phyloP scores from a whole-genome alignment of 169 alveolate species.

The Miamiensis avidus region DNA sequence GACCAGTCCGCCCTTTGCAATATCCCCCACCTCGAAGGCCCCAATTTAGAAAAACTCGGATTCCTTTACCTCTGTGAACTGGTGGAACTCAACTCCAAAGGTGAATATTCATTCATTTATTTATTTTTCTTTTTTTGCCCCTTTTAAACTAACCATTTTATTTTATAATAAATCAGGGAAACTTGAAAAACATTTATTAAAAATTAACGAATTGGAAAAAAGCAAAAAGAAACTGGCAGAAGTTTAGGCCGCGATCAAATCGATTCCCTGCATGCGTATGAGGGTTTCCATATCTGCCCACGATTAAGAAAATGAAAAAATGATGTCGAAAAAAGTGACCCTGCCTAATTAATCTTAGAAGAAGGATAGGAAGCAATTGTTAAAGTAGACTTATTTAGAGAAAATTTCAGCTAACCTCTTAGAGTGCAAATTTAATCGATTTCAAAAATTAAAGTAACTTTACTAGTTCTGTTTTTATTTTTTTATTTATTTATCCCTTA shows the following conservation, averaged over 20 bases:
- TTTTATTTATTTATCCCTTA: background rate
- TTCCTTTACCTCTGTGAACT: constrained; percentile 57
- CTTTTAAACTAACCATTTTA: too few relatives aligned
- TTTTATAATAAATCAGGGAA: too few relatives aligned
- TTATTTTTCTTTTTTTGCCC: too few relatives aligned
- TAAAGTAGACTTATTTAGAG: constrained; percentile 49
- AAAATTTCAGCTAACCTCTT: constrained; percentile 41
- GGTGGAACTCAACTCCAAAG: constrained; percentile 52
- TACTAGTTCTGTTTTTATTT: too few relatives aligned
- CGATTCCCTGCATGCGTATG: constrained; percentile 53
- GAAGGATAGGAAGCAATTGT: constrained; percentile 69
- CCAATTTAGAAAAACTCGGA: constrained; percentile 51
- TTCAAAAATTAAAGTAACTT: constrained; percentile 64
- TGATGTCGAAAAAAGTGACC: constrained; percentile 30
- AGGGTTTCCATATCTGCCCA: constrained; percentile 49
- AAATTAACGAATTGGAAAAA: too few relatives aligned
- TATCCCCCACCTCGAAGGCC: constrained; percentile 66
- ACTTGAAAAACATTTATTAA: too few relatives aligned
- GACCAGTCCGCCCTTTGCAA: constrained; percentile 68
- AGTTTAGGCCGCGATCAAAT: constrained; percentile 49
- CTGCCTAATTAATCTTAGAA: constrained; percentile 42
- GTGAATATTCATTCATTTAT: too few relatives aligned
- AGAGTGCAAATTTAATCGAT: constrained; percentile 52
- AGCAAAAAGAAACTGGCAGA: constrained; percentile 34
- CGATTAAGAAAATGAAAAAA: constrained; percentile 26